These are phyloP conservation scores for Candida hungchunana DNA, from an alignment of 805 yeast species.

Conservation along the genomic window DNA sequence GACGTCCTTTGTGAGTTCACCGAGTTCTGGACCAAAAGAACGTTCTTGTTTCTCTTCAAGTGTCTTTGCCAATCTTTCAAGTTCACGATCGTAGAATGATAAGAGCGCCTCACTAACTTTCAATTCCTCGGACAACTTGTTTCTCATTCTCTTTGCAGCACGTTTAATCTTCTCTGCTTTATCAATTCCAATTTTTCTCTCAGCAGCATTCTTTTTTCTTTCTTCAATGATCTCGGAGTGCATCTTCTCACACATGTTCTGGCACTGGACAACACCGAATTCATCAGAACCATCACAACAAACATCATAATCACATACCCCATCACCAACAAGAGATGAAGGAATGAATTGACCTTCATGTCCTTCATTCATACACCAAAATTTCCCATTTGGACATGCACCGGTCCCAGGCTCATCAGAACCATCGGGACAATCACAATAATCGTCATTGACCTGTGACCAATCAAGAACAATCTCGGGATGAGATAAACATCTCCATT, in stretches of 20 bases:
- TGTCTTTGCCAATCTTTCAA: constrained; percentile 7
- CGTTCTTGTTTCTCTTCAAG: constrained; percentile 7
- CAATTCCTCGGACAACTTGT: constrained; percentile 15
- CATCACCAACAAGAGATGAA: constrained; percentile 73
- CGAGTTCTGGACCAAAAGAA: constrained; percentile 13
- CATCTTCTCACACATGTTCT: constrained; percentile 27
- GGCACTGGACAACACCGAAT: constrained; percentile 23
- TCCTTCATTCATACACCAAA: constrained; percentile 79
- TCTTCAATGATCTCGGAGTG: constrained; percentile 19
- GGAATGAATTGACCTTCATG: constrained; percentile 60
- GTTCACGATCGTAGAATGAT: constrained; percentile 9
- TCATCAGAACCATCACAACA: constrained; percentile 98
- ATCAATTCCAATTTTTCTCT: constrained; percentile 18
- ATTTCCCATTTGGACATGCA: constrained; percentile 58
- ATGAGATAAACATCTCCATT: constrained; percentile 68
- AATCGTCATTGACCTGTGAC: constrained; percentile 76
- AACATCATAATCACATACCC: constrained; percentile 79
- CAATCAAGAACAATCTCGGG: constrained; percentile 59
- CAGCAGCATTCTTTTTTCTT: constrained; percentile 6
- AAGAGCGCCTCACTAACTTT: constrained; percentile 7
- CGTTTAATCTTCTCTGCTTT: constrained; percentile 17
- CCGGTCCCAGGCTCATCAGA: constrained; percentile 95
- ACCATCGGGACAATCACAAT: constrained; percentile 97
- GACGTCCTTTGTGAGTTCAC: constrained; percentile 2
- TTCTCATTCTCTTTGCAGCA: constrained; percentile 23